A percentile compares a stretch with the other conserved stretches of the same genome.
These are phyloP conservation scores for Chaetomium strumarium DNA, from an alignment of 2,329 filamentous ascomycete species.

Conservation along the genomic window DNA sequence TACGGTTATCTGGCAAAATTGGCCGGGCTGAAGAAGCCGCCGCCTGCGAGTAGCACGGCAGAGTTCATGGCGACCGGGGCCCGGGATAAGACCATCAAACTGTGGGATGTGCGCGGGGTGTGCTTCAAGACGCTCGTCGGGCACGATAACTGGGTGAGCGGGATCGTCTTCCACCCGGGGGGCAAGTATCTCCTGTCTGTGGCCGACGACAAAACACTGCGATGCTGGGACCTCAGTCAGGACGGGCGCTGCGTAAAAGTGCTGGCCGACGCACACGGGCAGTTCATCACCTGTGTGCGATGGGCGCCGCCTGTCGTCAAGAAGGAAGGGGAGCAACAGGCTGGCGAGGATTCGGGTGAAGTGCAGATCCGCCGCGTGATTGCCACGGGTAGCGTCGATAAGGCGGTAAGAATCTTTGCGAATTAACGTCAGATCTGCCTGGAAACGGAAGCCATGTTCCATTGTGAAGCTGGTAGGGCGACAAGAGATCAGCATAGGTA, in stretches of 20 bases:
- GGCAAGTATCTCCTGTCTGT: constrained; percentile 85
- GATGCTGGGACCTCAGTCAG: too few relatives aligned
- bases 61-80: constrained; percentile 88
- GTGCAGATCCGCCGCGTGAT: constrained; percentile 77
- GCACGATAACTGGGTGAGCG: constrained; percentile 91
- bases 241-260: constrained; percentile 83
- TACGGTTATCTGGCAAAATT: constrained; percentile 70
- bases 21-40: constrained; percentile 73
- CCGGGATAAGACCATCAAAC: constrained; percentile 78
- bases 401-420: too few relatives aligned
- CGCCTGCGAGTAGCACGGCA: constrained; percentile 61
- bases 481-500: too few relatives aligned
- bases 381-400: too few relatives aligned
- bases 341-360: constrained; percentile 35
- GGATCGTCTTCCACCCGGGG: constrained; percentile 80
- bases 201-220: constrained; percentile 79
- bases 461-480: too few relatives aligned
- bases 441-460: too few relatives aligned
- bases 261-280: constrained; percentile 63
- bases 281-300: constrained; percentile 77
- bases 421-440: too few relatives aligned
- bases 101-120: constrained; percentile 82
- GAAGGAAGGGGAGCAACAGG: constrained; percentile 36
- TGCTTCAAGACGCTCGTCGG: constrained; percentile 79
- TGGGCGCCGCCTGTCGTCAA: constrained; percentile 77